Evolutionary conservation across 257 asterid species (phyloP).

Genomic region (Jaltomata sinuosa): DNA sequence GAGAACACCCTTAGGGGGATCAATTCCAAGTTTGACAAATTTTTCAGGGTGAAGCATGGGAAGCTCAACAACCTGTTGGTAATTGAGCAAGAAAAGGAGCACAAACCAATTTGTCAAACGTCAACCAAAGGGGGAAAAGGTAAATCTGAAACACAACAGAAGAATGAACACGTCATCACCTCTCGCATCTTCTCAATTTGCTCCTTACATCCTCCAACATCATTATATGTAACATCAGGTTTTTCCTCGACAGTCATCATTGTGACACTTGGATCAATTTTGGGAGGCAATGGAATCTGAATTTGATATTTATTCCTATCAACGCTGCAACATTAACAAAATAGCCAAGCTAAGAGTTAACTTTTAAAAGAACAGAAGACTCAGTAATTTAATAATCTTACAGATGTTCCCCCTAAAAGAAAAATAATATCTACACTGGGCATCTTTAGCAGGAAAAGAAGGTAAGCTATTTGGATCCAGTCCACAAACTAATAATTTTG

Average conservation of each 20-base stretch:
- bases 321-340: slow-evolving; percentile 44
- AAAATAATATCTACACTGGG: background rate
- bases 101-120: background rate
- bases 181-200: slow-evolving; percentile 99
- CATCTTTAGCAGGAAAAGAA: background rate
- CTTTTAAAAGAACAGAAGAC: background rate
- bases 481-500: background rate
- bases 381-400: background rate
- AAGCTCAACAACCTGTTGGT: slow-evolving; percentile 80
- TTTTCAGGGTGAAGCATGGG: slow-evolving; percentile 99
- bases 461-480: background rate
- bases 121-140: background rate
- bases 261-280: slow-evolving; percentile 97
- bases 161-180: slow-evolving; percentile 26
- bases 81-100: background rate
- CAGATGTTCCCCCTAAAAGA: background rate
- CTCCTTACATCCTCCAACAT: slow-evolving; percentile 98
- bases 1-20: slow-evolving; percentile 97
- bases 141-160: background rate
- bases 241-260: slow-evolving; percentile 99
- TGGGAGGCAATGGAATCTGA: slow-evolving; percentile 96
- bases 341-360: slow-evolving; percentile 2
- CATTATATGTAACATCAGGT: slow-evolving; percentile 94
- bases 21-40: slow-evolving; percentile 91
- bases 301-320: slow-evolving; percentile 94